These are phyloP conservation scores for Leccinum incarnatum DNA, from an alignment of 768 basidiomycete genomes.

Conservation along the genomic window DNA sequence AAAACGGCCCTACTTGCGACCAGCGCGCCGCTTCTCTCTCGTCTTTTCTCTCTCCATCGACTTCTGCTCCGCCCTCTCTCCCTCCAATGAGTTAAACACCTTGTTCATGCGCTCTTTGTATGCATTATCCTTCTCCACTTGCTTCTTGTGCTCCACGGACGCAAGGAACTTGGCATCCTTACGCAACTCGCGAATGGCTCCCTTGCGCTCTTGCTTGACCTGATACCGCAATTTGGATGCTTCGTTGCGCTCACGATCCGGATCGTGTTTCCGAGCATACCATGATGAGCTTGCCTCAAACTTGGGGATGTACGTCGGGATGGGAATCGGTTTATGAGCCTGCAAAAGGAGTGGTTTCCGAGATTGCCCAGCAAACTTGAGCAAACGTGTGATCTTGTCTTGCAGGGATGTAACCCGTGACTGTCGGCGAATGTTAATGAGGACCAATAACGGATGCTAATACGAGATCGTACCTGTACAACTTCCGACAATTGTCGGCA, in stretches of 20 bases:
- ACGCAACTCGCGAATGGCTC: conserved; percentile 92
- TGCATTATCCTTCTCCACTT: conserved; percentile 75
- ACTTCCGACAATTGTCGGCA: conserved; percentile 42
- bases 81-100: conserved; percentile 72
- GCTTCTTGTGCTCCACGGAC: conserved; percentile 77
- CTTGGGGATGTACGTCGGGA: conserved; percentile 89
- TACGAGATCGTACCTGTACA: conserved; percentile 49
- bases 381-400: conserved; percentile 55
- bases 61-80: conserved; percentile 94
- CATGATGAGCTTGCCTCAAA: conserved; percentile 79
- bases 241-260: conserved; percentile 88
- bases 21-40: conserved; percentile 73
- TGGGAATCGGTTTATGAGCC: conserved; percentile 94
- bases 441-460: conserved; percentile 8
- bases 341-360: conserved; percentile 83
- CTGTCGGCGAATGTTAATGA: conserved; percentile 35
- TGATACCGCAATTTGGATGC: conserved; percentile 80
- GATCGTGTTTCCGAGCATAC: conserved; percentile 79
- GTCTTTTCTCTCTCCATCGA: conserved; percentile 81
- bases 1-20: conserved; percentile 51
- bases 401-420: conserved; percentile 41
- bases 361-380: conserved; percentile 69
- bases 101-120: conserved; percentile 85
- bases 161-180: conserved; percentile 96
- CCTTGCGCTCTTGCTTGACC: conserved; percentile 95